phyloP scores from a whole-genome alignment of 2,329 filamentous ascomycete species.

The Colletotrichum chlorophyti region DNA sequence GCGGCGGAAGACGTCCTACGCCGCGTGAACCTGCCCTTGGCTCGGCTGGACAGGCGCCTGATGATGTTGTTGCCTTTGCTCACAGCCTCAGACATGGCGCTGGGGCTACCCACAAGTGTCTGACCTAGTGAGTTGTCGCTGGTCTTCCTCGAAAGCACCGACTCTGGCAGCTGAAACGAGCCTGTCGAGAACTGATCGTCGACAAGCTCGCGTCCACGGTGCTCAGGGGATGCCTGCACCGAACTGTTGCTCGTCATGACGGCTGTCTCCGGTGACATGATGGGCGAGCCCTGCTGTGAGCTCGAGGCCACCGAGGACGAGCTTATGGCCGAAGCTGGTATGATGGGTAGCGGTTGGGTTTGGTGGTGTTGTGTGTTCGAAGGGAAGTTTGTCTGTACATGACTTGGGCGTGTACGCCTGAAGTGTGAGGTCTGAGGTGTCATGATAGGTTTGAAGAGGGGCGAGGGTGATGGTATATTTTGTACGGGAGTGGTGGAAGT shows the following conservation, averaged over 20 bases:
- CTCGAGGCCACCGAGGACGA: slow-evolving; percentile 62
- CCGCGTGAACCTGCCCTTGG: slow-evolving; percentile 68
- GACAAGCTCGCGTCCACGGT: slow-evolving; percentile 57
- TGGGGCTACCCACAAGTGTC: slow-evolving; percentile 61
- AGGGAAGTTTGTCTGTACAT: slow-evolving; percentile 54
- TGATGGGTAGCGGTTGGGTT: slow-evolving; percentile 40
- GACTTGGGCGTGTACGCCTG: slow-evolving; percentile 52
- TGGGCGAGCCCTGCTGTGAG: slow-evolving; percentile 62
- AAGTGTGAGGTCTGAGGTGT: slow-evolving; percentile 47
- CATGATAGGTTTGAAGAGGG: slow-evolving; percentile 47
- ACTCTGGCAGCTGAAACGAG: slow-evolving; percentile 75
- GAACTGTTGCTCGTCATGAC: slow-evolving; percentile 67
- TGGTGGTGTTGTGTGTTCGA: slow-evolving; percentile 34
- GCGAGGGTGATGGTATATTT: slow-evolving; percentile 38
- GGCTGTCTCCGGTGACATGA: slow-evolving; percentile 61
- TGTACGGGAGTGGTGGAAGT: slow-evolving; percentile 36
- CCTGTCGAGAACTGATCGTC: slow-evolving; percentile 57
- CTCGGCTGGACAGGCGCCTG: slow-evolving; percentile 82
- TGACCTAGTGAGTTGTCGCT: slow-evolving; percentile 71
- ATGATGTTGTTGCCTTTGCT: slow-evolving; percentile 63
- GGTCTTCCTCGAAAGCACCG: slow-evolving; percentile 67
- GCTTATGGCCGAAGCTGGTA: slow-evolving; percentile 62
- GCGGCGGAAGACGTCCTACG: slow-evolving; percentile 81
- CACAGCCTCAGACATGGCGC: slow-evolving; percentile 56
- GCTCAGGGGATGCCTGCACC: slow-evolving; percentile 71